Evolutionary conservation across 495 filamentous ascomycete genomes (phyloP), one percentile per base, ranked within the genome.

Genomic region (Hyphodiscus hymeniophilus): DNA sequence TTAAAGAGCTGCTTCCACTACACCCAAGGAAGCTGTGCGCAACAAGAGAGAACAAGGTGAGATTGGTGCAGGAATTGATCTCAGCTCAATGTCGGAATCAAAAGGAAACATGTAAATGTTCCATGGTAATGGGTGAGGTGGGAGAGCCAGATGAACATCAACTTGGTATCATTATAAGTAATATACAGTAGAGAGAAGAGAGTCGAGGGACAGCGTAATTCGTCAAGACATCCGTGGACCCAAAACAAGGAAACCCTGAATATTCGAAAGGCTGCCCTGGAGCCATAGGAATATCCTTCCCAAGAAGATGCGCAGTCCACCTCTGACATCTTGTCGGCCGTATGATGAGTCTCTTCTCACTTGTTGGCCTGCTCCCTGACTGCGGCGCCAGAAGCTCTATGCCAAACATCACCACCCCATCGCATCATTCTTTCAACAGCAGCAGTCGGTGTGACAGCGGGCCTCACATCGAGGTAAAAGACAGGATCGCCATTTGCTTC

Each of bases 391-490:
- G 81, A 88, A 7, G 90, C 92, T 53, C 76, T 77, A 75, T 82
- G 92, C 92, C 92, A 98, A 3, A 94, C 80, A 68, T 95, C 88
- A 12, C 86, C 86, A 42, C 87, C 84, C 92, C 94, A 97, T 59
- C 89, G 68, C 64, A 94, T 74, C 50, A 89, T 61, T 45, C 94
- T 76, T 72, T 97, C 94, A 18, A 80, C 79, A 24, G 87, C 87
- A 10, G 80, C 80, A 0, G 76, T 85, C 1, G 89, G 89, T 3
- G 77, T 72, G n/a, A 95, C 57, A 10, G 92, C 92, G 11, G 92
- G 92, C 48, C 92, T 75, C n/a, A 99, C 94, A 63, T 99, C 92
- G 38, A 99, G 76, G 60, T 81, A 97, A 69, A 99, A 99, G 6
- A 97, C 90, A 2, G 92, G 89, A 58, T 95, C 89, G 2, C 92